phyloP scores from a whole-genome alignment of 805 yeast genomes.

The Suhomyces vadensis region DNA sequence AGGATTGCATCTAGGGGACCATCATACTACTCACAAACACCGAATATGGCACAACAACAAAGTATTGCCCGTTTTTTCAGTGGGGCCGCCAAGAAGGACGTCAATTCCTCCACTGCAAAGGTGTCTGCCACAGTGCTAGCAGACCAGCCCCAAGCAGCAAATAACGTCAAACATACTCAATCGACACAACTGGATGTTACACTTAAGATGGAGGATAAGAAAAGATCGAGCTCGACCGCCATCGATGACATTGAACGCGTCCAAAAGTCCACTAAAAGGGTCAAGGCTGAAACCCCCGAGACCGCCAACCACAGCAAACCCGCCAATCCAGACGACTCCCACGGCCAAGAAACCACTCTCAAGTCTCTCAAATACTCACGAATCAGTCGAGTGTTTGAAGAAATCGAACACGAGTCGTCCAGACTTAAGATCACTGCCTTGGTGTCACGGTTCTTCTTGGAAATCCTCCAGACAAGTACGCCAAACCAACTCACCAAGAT shows the following conservation, averaged over 20 bases:
- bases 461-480: conserved; percentile 51
- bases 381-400: conserved; percentile 63
- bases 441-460: conserved; percentile 70
- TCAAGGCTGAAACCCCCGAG: no score
- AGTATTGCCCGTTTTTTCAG: conserved; percentile 34
- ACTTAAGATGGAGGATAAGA: no score
- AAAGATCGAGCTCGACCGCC: background rate
- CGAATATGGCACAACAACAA: conserved; percentile 31
- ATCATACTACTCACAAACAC: background rate
- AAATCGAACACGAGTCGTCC: conserved; percentile 77
- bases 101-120: no score
- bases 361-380: background rate
- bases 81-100: background rate
- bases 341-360: background rate
- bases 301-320: no score
- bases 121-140: no score
- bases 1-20: background rate
- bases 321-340: no score
- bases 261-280: background rate
- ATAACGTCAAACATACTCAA: no score
- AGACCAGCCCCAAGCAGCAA: no score
- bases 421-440: conserved; percentile 77
- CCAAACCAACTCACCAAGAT: conserved; percentile 60
- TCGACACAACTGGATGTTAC: no score
- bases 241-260: background rate